Evolutionary conservation across 2,329 filamentous ascomycete genomes (phyloP).

Genomic region (Cladosporium sphaerospermum): DNA sequence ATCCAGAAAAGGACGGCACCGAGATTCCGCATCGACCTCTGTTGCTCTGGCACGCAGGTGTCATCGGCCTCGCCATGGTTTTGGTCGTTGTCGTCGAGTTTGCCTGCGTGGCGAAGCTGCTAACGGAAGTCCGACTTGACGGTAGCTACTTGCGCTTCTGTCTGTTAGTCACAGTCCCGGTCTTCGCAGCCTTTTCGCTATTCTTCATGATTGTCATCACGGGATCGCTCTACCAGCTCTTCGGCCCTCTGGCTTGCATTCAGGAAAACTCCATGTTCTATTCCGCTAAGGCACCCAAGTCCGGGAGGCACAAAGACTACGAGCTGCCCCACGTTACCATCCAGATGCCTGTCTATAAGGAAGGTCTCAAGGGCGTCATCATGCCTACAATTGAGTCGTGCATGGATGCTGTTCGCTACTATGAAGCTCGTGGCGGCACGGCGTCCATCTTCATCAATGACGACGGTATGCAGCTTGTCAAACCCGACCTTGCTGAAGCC

Average conservation of each 20-base stretch:
- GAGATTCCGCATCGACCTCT: constrained; percentile 6
- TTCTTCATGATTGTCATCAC: constrained; percentile 77
- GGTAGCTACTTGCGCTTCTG: constrained; percentile 9
- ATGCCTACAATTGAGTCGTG: constrained; percentile 70
- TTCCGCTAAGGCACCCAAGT: constrained; percentile 50
- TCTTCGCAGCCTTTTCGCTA: constrained; percentile 54
- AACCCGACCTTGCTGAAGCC: constrained; percentile 39
- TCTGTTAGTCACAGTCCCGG: constrained; percentile 7
- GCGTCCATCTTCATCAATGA: constrained; percentile 74
- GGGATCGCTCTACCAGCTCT: constrained; percentile 66
- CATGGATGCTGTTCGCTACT: constrained; percentile 70
- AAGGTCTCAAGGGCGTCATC: constrained; percentile 69
- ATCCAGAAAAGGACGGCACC: constrained; percentile 9
- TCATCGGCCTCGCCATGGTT: constrained; percentile 10
- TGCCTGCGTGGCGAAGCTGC: constrained; percentile 11
- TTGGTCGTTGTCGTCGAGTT: constrained; percentile 11
- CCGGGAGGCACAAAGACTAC: constrained; percentile 9
- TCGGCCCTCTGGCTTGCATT: constrained; percentile 69
- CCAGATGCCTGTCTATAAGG: constrained; percentile 84
- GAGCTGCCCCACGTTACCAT: constrained; percentile 65
- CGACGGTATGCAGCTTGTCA: constrained; percentile 64
- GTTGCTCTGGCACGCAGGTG: constrained; percentile 7
- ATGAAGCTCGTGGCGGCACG: constrained; percentile 70
- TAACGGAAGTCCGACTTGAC: constrained; percentile 11
- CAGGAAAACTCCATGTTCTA: constrained; percentile 71